Percentiles rank a stretch among this genome's conserved stretches.
Evolutionary conservation across 305 asterid species (phyloP).

Genomic region (Solanum hybrid): DNA sequence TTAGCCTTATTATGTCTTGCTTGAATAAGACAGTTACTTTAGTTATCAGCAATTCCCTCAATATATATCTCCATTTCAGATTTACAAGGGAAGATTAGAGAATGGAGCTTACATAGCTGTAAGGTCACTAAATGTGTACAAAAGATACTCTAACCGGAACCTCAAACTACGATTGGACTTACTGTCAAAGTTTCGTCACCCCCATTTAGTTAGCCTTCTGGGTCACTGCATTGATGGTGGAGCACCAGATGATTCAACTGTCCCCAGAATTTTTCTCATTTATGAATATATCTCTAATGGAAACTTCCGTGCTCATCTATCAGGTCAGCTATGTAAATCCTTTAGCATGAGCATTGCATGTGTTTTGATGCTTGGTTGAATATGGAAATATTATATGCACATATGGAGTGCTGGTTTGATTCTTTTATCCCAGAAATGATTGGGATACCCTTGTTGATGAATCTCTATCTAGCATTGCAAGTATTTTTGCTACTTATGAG

Average conservation of each 20-base stretch:
- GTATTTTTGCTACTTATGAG: background rate
- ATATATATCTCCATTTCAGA: conserved; percentile 27
- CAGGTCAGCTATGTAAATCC: no score
- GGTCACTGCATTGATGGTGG: conserved; percentile 57
- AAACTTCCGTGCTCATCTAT: conserved; percentile 43
- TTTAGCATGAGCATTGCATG: no score
- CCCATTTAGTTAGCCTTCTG: conserved; percentile 60
- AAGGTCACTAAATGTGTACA: no score
- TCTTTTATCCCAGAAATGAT: background rate
- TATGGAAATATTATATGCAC: background rate
- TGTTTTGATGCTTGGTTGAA: no score
- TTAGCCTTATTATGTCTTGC: background rate
- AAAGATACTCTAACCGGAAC: conserved; percentile 48
- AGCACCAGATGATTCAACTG: conserved; percentile 26
- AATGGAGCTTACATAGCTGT: conserved; percentile 34
- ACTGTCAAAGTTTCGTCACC: conserved; percentile 52
- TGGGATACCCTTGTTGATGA: background rate
- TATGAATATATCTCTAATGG: conserved; percentile 49
- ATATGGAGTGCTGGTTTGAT: background rate
- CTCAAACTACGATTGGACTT: conserved; percentile 58
- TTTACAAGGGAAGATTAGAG: conserved; percentile 54
- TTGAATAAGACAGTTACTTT: no score
- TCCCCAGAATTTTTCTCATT: conserved; percentile 41
- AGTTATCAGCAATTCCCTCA: no score
- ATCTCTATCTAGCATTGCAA: background rate